Conservation (phyloP, 2,329 filamentous ascomycete genomes). For the Stagonosporopsis rhizophila region DNA sequence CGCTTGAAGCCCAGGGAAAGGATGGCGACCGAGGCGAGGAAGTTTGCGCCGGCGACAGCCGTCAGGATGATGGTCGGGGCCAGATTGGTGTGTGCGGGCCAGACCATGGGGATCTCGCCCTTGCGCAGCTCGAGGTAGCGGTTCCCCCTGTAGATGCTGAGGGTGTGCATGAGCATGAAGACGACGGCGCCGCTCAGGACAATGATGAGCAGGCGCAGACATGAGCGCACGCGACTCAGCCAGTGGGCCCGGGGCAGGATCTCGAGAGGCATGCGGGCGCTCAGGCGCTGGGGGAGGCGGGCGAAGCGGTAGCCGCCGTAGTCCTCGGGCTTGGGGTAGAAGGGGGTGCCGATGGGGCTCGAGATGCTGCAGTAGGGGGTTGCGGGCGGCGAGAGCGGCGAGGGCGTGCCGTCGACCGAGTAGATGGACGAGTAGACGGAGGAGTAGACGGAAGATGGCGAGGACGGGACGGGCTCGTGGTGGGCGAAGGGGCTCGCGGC, state of each 20-base stretch:
- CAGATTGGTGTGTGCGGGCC: slow-evolving; percentile 48
- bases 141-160: slow-evolving; percentile 46
- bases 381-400: slow-evolving; percentile 14
- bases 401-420: slow-evolving; percentile 1
- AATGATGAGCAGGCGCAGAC: slow-evolving; percentile 47
- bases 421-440: slow-evolving; percentile 2
- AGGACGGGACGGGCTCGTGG: background rate
- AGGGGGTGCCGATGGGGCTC: slow-evolving; percentile 27
- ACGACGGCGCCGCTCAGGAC: slow-evolving; percentile 47
- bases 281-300: slow-evolving; percentile 27
- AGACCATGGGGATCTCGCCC: slow-evolving; percentile 48
- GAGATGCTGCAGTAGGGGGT: slow-evolving; percentile 25
- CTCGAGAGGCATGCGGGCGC: slow-evolving; percentile 41
- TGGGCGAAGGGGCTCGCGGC: background rate
- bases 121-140: slow-evolving; percentile 45
- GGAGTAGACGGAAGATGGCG: slow-evolving; percentile 8
- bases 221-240: slow-evolving; percentile 46
- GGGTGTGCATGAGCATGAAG: slow-evolving; percentile 46
- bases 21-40: slow-evolving; percentile 44
- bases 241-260: slow-evolving; percentile 41
- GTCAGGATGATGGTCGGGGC: slow-evolving; percentile 47
- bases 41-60: slow-evolving; percentile 43
- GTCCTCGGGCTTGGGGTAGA: slow-evolving; percentile 28
- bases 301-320: slow-evolving; percentile 25
- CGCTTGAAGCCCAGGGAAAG: slow-evolving; percentile 43